Evolutionary conservation across 73 alveolate species (phyloP), one percentile per base, ranked within the genome.

Genomic region (Uronychia binucleata): DNA sequence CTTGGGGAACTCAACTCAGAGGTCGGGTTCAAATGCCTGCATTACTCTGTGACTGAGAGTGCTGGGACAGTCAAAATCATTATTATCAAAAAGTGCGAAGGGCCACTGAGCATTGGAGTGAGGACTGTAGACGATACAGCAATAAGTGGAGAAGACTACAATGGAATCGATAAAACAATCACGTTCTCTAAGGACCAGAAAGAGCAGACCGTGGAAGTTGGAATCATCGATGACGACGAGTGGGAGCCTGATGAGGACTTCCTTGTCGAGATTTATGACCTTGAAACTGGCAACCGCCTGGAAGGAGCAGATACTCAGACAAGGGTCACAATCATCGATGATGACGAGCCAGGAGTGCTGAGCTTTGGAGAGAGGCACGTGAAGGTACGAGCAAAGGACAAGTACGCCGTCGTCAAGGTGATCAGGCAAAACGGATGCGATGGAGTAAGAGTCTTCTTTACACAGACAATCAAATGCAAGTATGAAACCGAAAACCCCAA

Each of bases 231-330:
- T 77, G 85, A 88, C 33, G 86, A 88, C 75, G 84, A 88, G 33
- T 88, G 94, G 94, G 91, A 88, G 57, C 94, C 94, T 8, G 90
- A 88, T 77, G 88, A 83, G 58, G 94, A 88, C 33, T 88, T 88
- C 78, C 77, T 14, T 25, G 85, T 88, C 11, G 94, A 88, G 35
- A 74, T 88, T 11, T 88, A 34, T 83, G 91, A 88, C 58, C 75
- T 32, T n/a, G 74, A 77, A 33, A 83, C 91, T 67, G 79, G 82
- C 26, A 46, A 83, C 32, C 30, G 76, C 1, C 81, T 89, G 0
- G 34, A 84, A 60, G 95, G 95, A 5, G 59, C 26, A 1, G 95
- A 89, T 58, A 29, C 87, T 26, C 58, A n/a, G 57, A 60, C 85
- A 59, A 76, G 81, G 28, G 81, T 89, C 28, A 89, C 95, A 11